A percentile compares a stretch with the other conserved stretches of the same genome.
Conservation (phyloP, 2,329 filamentous ascomycete species). For the Sphaceloma murrayae region DNA sequence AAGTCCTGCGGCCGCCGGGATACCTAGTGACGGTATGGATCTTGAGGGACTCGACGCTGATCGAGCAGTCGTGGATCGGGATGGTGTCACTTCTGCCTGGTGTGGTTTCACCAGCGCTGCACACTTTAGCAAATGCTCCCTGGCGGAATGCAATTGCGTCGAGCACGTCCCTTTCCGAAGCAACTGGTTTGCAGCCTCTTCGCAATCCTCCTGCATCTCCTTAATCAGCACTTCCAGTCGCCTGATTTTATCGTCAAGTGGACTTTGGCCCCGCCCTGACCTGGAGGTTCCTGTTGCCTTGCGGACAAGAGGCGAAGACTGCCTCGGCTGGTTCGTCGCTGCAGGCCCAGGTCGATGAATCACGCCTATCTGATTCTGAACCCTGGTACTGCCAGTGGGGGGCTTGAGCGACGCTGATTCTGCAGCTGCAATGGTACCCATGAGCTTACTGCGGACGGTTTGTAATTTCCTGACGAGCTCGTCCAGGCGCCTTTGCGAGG, state of each 20-base stretch:
- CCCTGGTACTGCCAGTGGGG: neutral
- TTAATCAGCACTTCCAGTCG: constrained; percentile 3
- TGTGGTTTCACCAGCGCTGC: neutral
- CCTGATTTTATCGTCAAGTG: neutral
- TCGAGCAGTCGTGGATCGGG: neutral
- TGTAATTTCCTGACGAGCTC: constrained; percentile 8
- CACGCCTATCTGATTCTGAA: neutral
- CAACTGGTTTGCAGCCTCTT: constrained; percentile 12
- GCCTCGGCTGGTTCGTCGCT: too few relatives aligned
- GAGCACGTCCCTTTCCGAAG: constrained; percentile 9
- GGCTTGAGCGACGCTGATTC: too few relatives aligned
- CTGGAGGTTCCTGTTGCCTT: too few relatives aligned
- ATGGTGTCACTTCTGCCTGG: neutral
- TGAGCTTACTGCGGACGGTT: neutral
- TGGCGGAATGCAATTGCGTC: neutral
- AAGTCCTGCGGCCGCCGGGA: neutral
- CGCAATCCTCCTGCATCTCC: constrained; percentile 1
- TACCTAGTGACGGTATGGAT: neutral
- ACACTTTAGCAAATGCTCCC: neutral
- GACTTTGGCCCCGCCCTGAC: too few relatives aligned
- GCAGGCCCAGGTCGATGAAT: neutral
- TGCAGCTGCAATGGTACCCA: constrained; percentile 5
- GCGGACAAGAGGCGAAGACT: too few relatives aligned
- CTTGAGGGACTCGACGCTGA: constrained; percentile 3
- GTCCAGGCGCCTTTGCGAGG: constrained; percentile 6